Percentiles rank a stretch among this genome's conserved stretches.
Conservation (phyloP, 2,329 filamentous ascomycete species). For the Ramularia collo-cygni region DNA sequence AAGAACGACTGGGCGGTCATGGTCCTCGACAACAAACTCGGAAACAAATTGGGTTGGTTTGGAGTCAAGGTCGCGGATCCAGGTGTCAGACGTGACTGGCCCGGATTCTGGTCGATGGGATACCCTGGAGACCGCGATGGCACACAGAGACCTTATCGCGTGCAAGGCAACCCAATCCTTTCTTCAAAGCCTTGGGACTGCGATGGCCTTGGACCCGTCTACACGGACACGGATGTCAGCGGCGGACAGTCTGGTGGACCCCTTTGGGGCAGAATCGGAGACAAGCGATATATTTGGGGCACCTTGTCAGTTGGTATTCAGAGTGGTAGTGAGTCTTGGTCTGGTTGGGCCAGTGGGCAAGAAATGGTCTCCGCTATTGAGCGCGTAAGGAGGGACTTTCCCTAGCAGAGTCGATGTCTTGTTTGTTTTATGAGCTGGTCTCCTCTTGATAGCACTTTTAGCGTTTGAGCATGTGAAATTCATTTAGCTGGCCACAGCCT, state of each 20-base stretch:
- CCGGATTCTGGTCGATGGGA: constrained; percentile 6
- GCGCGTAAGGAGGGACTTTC: constrained; percentile 7
- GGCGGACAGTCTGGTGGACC: constrained; percentile 12
- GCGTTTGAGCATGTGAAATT: too few relatives aligned
- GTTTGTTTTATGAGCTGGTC: too few relatives aligned
- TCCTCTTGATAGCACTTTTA: too few relatives aligned
- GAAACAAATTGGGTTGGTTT: constrained; percentile 9
- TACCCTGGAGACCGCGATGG: constrained; percentile 11
- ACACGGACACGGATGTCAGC: constrained; percentile 10
- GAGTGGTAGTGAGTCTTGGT: constrained; percentile 5
- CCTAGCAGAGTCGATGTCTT: constrained; percentile 1
- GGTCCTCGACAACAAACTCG: constrained; percentile 5
- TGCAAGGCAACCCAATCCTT: constrained; percentile 7
- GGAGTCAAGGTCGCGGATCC: constrained; percentile 7
- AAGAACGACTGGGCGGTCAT: constrained; percentile 12
- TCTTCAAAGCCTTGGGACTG: constrained; percentile 6
- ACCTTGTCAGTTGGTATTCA: constrained; percentile 8
- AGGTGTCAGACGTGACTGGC: not conserved
- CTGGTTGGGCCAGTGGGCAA: constrained; percentile 8
- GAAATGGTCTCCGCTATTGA: constrained; percentile 7
- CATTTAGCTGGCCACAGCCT: too few relatives aligned
- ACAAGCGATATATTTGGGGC: constrained; percentile 8
- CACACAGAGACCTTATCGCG: constrained; percentile 7
- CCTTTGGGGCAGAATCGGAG: constrained; percentile 5
- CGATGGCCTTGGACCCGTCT: constrained; percentile 7